Evolutionary conservation across 208 protist species (phyloP).

Genomic region (Tritrichomonas musculus): DNA sequence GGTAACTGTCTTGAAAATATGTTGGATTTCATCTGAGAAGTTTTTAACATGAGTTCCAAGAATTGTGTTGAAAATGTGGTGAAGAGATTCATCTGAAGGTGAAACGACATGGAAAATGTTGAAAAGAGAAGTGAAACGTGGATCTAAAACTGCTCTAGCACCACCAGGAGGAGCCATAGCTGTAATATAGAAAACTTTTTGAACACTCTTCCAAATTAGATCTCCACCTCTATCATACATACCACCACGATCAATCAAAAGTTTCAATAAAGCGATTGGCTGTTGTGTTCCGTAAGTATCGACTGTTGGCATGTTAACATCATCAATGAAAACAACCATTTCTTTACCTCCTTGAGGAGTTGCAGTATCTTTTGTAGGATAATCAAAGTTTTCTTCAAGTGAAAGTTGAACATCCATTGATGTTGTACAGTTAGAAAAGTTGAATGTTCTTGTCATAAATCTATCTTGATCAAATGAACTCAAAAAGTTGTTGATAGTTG

Average conservation of each 20-base stretch:
- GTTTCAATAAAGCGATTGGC: constrained; percentile 93
- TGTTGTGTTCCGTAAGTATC: constrained; percentile 96
- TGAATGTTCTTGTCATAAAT: constrained; percentile 77
- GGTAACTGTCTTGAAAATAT: constrained; percentile 61
- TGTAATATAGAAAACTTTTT: constrained; percentile 84
- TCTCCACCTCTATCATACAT: constrained; percentile 89
- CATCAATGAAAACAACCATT: constrained; percentile 90
- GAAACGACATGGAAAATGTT: constrained; percentile 91
- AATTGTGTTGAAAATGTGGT: constrained; percentile 88
- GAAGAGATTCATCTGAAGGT: constrained; percentile 80
- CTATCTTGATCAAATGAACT: constrained; percentile 63
- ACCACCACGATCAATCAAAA: constrained; percentile 82
- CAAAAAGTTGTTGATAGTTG: constrained; percentile 87
- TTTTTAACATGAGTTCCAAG: constrained; percentile 60
- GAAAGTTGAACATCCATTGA: constrained; percentile 82
- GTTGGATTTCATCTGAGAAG: constrained; percentile 50
- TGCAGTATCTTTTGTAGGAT: constrained; percentile 80
- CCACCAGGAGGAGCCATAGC: constrained; percentile 91
- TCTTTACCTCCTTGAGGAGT: constrained; percentile 85
- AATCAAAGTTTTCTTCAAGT: constrained; percentile 91
- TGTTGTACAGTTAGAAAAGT: constrained; percentile 87
- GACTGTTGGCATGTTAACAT: constrained; percentile 95
- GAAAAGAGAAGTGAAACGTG: constrained; percentile 91
- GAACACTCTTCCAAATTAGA: constrained; percentile 81
- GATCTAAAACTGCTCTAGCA: constrained; percentile 86